Percentiles rank a stretch among this genome's conserved stretches.
These are phyloP conservation scores for Chloris gayana DNA, from an alignment of 176 grass and related monocot species.

Conservation along the genomic window DNA sequence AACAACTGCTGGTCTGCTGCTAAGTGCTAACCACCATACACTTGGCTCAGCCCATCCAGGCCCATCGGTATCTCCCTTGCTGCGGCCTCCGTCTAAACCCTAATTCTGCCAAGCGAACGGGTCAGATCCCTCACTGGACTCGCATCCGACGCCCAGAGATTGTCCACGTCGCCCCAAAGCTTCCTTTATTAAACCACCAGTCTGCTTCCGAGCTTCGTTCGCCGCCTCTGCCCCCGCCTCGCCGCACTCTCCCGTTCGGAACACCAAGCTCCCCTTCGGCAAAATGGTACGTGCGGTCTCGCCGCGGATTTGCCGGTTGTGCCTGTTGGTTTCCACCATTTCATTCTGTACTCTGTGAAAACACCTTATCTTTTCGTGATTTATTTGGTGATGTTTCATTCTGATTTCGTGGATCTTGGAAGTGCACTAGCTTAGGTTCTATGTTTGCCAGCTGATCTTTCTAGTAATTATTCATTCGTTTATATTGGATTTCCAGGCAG, in stretches of 20 bases:
- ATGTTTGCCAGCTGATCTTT: no score
- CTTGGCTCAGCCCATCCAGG: no score
- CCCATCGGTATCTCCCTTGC: no score
- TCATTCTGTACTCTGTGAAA: neutral
- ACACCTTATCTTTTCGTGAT: neutral
- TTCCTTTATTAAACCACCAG: conserved; percentile 32
- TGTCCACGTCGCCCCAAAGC: conserved; percentile 24
- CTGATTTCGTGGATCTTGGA: neutral
- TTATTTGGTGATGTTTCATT: neutral
- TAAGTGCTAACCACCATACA: no score
- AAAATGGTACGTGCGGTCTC: conserved; percentile 50
- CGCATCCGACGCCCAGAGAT: conserved; percentile 13
- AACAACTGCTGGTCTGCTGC: no score
- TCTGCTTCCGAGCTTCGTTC: neutral
- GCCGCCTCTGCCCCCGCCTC: conserved; percentile 32
- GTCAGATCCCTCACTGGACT: neutral
- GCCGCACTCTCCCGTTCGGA: conserved; percentile 42
- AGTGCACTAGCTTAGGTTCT: neutral
- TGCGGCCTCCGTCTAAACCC: no score
- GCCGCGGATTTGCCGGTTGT: neutral
- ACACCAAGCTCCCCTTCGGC: no score
- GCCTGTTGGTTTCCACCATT: no score
- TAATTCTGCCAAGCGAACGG: conserved; percentile 34
- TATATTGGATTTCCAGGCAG: no score
- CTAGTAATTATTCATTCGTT: no score